Conservation (phyloP, 2,329 filamentous ascomycete species). For the Penicillium palitans region DNA sequence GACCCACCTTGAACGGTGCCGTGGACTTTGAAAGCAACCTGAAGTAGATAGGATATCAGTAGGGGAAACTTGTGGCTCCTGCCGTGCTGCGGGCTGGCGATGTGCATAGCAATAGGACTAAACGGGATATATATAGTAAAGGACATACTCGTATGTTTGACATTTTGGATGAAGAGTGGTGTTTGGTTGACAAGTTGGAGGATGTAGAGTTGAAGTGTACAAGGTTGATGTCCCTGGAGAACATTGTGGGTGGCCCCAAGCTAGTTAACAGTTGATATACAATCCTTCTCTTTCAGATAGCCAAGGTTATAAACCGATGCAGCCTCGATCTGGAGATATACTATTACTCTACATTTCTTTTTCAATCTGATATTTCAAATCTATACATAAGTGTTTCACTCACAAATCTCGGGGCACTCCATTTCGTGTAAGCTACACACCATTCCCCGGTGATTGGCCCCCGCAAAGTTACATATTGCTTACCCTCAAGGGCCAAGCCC, state of each 20-base stretch:
- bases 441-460: not conserved
- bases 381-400: not conserved
- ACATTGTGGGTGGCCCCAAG: not conserved
- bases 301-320: not conserved
- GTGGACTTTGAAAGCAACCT: conserved; percentile 55
- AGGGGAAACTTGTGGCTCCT: not conserved
- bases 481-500: not conserved
- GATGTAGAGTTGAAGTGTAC: conserved; percentile 3
- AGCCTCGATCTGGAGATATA: not conserved
- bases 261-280: not conserved
- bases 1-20: conserved; percentile 68
- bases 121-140: not conserved
- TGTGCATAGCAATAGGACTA: not conserved
- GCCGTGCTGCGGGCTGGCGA: not conserved
- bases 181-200: not conserved
- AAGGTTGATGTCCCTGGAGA: not conserved
- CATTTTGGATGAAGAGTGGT: conserved; percentile 16
- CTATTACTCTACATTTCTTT: not conserved
- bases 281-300: not conserved
- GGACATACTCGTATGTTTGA: conserved; percentile 21
- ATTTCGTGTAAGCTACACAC: not conserved
- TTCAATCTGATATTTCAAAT: not conserved
- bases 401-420: not conserved
- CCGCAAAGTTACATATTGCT: not conserved
- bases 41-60: conserved; percentile 11